A percentile compares a stretch with the other conserved stretches of the same genome.
These are phyloP conservation scores for Cordyceps tenuipes DNA, from an alignment of 2,329 filamentous ascomycete genomes.

Conservation along the genomic window DNA sequence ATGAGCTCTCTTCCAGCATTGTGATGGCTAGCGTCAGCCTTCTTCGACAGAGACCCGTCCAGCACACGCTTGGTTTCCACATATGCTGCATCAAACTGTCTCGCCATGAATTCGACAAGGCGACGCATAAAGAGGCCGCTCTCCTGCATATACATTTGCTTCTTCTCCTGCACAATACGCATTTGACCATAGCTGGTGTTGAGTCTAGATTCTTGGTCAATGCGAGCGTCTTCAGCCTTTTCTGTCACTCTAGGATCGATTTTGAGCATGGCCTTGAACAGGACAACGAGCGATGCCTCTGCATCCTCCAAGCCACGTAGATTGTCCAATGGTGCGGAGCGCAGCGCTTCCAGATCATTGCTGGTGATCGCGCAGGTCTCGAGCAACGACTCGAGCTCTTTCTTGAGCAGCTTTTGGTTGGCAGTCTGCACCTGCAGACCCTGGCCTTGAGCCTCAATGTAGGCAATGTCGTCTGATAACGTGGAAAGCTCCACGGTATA, in stretches of 20 bases:
- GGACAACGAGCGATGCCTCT: slow-evolving; percentile 65
- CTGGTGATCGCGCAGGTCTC: slow-evolving; percentile 83
- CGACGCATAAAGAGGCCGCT: slow-evolving; percentile 69
- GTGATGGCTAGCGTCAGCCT: slow-evolving; percentile 63
- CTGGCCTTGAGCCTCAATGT: slow-evolving; percentile 95
- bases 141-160: slow-evolving; percentile 75
- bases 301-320: slow-evolving; percentile 65
- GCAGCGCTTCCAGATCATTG: slow-evolving; percentile 63
- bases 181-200: slow-evolving; percentile 78
- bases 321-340: slow-evolving; percentile 64
- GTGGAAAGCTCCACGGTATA: slow-evolving; percentile 94
- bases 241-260: slow-evolving; percentile 75
- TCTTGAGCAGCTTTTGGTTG: slow-evolving; percentile 89
- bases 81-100: slow-evolving; percentile 70
- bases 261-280: slow-evolving; percentile 89
- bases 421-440: slow-evolving; percentile 94
- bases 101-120: slow-evolving; percentile 71
- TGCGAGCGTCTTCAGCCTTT: slow-evolving; percentile 39
- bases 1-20: slow-evolving; percentile 63
- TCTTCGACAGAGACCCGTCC: slow-evolving; percentile 51
- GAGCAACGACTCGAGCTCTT: slow-evolving; percentile 80
- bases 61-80: slow-evolving; percentile 60
- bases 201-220: slow-evolving; percentile 38
- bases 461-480: slow-evolving; percentile 88
- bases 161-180: slow-evolving; percentile 91